Conservation (phyloP, 2,329 filamentous ascomycete genomes). For the Fusarium abutilonis region DNA sequence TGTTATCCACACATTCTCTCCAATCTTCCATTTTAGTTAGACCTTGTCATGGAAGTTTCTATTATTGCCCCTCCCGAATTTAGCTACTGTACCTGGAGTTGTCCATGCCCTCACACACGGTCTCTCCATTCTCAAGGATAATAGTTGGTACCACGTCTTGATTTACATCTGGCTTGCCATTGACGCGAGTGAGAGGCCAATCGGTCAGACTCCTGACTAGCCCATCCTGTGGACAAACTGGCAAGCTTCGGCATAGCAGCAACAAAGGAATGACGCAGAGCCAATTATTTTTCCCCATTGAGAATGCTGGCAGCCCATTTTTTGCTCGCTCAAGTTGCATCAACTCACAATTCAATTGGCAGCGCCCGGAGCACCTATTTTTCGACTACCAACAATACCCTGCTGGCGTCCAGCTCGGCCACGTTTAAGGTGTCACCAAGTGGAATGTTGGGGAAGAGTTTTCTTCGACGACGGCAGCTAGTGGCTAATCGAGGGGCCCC, state of each 20-base stretch:
- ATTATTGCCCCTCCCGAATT: conserved; percentile 31
- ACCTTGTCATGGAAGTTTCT: conserved; percentile 37
- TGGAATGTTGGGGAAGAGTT: conserved; percentile 49
- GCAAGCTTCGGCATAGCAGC: conserved; percentile 42
- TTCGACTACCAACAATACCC: conserved; percentile 29
- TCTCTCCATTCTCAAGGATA: conserved; percentile 8
- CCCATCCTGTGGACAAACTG: conserved; percentile 32
- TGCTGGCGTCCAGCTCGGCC: conserved; percentile 41
- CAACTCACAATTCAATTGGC: conserved; percentile 1
- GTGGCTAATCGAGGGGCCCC: conserved; percentile 42
- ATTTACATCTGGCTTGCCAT: conserved; percentile 20
- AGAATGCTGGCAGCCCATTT: conserved; percentile 14
- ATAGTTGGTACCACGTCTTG: conserved; percentile 7
- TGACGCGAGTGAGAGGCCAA: conserved; percentile 33
- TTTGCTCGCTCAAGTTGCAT: conserved; percentile 10
- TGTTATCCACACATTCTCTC: conserved; percentile 32
- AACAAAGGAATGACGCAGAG: conserved; percentile 18
- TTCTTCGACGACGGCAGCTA: conserved; percentile 38
- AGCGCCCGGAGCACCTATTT: conserved; percentile 24
- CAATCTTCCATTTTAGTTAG: conserved; percentile 17
- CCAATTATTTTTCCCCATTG: conserved; percentile 22
- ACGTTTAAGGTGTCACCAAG: conserved; percentile 44
- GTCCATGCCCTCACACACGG: conserved; percentile 7
- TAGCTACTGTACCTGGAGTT: conserved; percentile 8
- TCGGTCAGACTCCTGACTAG: conserved; percentile 28